Base-by-base conservation (phyloP, 169 alveolate species). In the Babesia bigemina region DNA sequence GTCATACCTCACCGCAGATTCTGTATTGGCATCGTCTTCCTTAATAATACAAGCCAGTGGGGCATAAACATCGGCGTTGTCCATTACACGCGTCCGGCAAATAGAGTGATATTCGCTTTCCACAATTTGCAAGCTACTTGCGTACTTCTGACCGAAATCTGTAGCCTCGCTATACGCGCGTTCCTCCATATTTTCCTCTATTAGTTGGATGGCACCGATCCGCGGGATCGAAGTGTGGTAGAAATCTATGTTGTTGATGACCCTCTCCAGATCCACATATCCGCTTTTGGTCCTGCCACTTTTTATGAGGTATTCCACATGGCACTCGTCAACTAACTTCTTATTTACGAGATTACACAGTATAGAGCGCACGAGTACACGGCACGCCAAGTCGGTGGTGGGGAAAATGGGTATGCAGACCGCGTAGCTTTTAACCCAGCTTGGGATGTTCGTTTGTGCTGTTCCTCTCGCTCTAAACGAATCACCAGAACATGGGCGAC, bases 211-310 rank as follows among this genome's bases (percentile, higher is more conserved):
- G 4, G 1, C 59, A 29, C 12, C 17, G 3, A 47, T 13, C 45
- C 4, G 21, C 17, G 22, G 10, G 19, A 44, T n/a, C 6, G 56
- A 12, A 29, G 17, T 26, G 9, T 0, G n/a, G 21, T 63, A 47
- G 60, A 63, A 63, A 6, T 63, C 44, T 14, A 63, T 19, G 47
- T 11, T 10, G 47, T 63, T 63, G 3, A 63, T 21, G 0, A 24
- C 28, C 47, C 53, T 63, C 45, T 63, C 73, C 14, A 63, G 44
- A 48, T 63, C 73, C 26, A 63, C 60, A 45, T 63, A 63, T 11
- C 42, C 58, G 26, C 29, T 63, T 13, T 11, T 16, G 22, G 73
- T 63, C 33, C 61, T 45, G 17, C 73, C 73, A 10, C 39, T 47
- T 48, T 63, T 48, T n/a, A 48, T 8, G 11, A 63, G 19, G 53